These are phyloP conservation scores for Veloporphyrellus conicus DNA, from an alignment of 1,284 basidiomycete species.

Conservation along the genomic window DNA sequence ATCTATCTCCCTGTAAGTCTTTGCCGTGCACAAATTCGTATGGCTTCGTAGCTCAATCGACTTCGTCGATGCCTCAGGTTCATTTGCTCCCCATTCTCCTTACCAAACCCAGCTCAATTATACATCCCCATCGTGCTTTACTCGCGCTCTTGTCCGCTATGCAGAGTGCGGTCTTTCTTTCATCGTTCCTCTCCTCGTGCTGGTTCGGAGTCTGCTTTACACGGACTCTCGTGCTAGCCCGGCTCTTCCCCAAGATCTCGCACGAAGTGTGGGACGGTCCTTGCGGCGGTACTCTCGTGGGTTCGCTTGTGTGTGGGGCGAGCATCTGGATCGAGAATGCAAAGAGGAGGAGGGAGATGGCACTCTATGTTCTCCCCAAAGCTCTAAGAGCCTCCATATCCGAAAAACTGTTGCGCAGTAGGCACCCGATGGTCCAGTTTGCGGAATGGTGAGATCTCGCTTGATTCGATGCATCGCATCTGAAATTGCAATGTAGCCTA, in stretches of 20 bases:
- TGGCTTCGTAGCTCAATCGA: not conserved
- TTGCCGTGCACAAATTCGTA: not conserved
- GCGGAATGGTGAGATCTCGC: conserved; percentile 49
- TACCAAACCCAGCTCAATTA: conserved; percentile 50
- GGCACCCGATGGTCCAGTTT: conserved; percentile 37
- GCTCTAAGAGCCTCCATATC: conserved; percentile 61
- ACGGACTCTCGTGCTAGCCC: conserved; percentile 59
- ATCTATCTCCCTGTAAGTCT: conserved; percentile 65
- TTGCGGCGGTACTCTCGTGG: conserved; percentile 58
- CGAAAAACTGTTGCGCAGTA: conserved; percentile 46
- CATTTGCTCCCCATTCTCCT: conserved; percentile 64
- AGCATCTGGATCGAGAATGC: conserved; percentile 75
- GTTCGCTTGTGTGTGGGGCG: conserved; percentile 66
- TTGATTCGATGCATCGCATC: not conserved
- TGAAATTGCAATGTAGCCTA: conserved; percentile 31
- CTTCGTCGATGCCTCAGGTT: conserved; percentile 40
- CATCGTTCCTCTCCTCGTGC: conserved; percentile 64
- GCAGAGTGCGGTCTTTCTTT: conserved; percentile 67
- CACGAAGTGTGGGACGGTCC: conserved; percentile 77
- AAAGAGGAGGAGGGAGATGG: conserved; percentile 67
- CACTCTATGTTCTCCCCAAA: conserved; percentile 69
- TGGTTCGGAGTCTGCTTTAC: conserved; percentile 66
- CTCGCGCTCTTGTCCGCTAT: conserved; percentile 46
- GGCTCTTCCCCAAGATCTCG: conserved; percentile 58
- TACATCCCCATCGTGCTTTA: conserved; percentile 41